Percentiles rank a stretch among this genome's conserved stretches.
phyloP scores from a whole-genome alignment of 2,329 filamentous ascomycete genomes.

The Rutstroemia sp. region DNA sequence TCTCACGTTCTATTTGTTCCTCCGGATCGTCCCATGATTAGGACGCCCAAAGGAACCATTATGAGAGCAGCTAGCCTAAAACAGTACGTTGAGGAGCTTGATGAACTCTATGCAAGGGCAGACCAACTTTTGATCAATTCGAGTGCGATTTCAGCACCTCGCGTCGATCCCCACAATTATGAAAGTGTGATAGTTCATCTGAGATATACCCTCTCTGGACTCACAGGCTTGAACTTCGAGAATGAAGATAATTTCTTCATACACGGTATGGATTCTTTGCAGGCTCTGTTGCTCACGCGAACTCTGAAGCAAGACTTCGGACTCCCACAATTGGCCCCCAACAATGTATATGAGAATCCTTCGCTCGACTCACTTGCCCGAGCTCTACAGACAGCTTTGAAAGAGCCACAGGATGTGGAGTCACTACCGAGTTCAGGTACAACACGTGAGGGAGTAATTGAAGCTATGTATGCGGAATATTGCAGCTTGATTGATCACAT shows the following conservation, averaged over 20 bases:
- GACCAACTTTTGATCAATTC: neutral
- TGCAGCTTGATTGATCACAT: slow-evolving; percentile 1
- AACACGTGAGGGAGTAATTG: neutral
- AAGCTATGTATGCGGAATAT: neutral
- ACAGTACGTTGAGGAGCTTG: slow-evolving; percentile 23
- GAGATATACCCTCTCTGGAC: neutral
- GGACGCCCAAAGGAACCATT: slow-evolving; percentile 32
- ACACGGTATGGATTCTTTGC: slow-evolving; percentile 8
- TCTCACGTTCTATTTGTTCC: slow-evolving; percentile 25
- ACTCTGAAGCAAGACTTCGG: neutral
- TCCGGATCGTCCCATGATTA: slow-evolving; percentile 28
- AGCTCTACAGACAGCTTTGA: neutral
- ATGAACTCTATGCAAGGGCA: slow-evolving; percentile 17
- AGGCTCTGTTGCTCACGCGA: neutral
- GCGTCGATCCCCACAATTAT: neutral
- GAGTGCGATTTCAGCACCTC: neutral
- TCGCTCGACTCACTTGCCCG: neutral
- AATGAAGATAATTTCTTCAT: slow-evolving; percentile 3
- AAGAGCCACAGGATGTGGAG: neutral
- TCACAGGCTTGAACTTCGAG: neutral
- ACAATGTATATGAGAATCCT: neutral
- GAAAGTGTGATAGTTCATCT: neutral
- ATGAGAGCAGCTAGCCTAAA: slow-evolving; percentile 26
- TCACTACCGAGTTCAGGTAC: neutral
- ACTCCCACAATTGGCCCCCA: neutral